Evolutionary conservation across 371 early-diverging fungal species (phyloP), one percentile per base, ranked within the genome.

Genomic region (Blakeslea trispora): DNA sequence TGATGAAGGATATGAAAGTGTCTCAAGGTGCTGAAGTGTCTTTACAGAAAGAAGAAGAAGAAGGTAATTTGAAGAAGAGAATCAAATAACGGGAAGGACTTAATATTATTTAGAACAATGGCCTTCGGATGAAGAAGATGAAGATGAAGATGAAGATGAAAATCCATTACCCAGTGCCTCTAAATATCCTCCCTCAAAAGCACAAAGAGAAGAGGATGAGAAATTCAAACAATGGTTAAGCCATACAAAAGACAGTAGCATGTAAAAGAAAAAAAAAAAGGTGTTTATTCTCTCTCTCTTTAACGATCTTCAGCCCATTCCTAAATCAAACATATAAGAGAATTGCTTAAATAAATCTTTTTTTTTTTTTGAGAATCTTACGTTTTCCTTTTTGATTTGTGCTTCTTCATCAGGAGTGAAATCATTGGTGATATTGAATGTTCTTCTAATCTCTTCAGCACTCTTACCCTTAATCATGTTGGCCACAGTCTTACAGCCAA

Each of bases 401-500:
- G 88, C 95, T 77, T 91, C 93, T 73, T 98, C 97, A 77, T 96
- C 98, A n/a, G 91, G 90, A 1, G 95, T 96, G 64, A 97, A 97
- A 74, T 97, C 97, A 68, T 92, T 92, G 52, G 83, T 83, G 63
- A 98, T 96, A 74, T 94, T 95, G 81, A 98, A 98, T 54, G 85
- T 86, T 63, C 89, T 88, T 59, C 98, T 86, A 62, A 97, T 94
- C 66, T 98, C 95, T 70, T 96, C 95, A 14, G 94, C 90, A 22
- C 88, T 83, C 81, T 96, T 96, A 47, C 86, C 95, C 67, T 93
- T 93, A 80, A 98, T 96, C 94, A 96, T 93, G 71, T 96, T 96
- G 55, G 98, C 98, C 50, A 97, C 95, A n/a, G 92, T 96, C 81
- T 96, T 96, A 81, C 97, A 98, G 23, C 94, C 94, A 45, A 96